Percentiles rank a stretch among this genome's conserved stretches.
These are phyloP conservation scores for Boletus albobrunnescens DNA, from an alignment of 1,284 basidiomycete genomes.

Conservation along the genomic window DNA sequence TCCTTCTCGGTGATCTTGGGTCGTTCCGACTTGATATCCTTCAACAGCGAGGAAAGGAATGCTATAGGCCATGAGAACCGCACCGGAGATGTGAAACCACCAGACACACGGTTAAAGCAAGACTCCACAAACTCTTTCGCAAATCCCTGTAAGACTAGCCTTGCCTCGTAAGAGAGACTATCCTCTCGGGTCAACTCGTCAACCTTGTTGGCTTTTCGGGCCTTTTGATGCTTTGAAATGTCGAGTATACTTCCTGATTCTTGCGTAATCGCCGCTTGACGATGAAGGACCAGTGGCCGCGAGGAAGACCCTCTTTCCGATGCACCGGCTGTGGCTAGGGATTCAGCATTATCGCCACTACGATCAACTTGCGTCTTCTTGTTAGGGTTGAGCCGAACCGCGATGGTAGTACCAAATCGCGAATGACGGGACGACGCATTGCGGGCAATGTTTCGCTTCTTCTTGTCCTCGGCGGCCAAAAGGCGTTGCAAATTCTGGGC, in stretches of 20 bases:
- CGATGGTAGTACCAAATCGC: conserved; percentile 89
- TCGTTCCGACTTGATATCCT: conserved; percentile 88
- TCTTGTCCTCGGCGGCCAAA: conserved; percentile 66
- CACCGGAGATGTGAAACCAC: conserved; percentile 4
- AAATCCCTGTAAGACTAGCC: conserved; percentile 61
- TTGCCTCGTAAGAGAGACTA: conserved; percentile 70
- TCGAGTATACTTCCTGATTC: conserved; percentile 78
- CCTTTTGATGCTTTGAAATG: conserved; percentile 65
- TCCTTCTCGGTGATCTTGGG: conserved; percentile 88
- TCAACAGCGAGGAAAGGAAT: conserved; percentile 79
- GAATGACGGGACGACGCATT: conserved; percentile 81
- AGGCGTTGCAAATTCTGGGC: conserved; percentile 65
- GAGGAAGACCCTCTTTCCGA: conserved; percentile 34
- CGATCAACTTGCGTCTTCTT: conserved; percentile 36
- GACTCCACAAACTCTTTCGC: conserved; percentile 71
- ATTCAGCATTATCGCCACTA: conserved; percentile 31
- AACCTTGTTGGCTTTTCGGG: conserved; percentile 61
- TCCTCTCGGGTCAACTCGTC: conserved; percentile 72
- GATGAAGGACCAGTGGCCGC: conserved; percentile 67
- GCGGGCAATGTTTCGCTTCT: conserved; percentile 54
- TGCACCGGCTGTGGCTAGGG: conserved; percentile 29
- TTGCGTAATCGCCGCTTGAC: conserved; percentile 75
- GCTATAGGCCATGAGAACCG: conserved; percentile 43
- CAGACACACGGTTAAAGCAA: conserved; percentile 79
- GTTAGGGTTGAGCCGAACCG: conserved; percentile 64